A percentile compares a stretch with the other conserved stretches of the same genome.
These are phyloP conservation scores for Bassia scoparia DNA, from an alignment of 148 eudicot genomes.

Conservation along the genomic window DNA sequence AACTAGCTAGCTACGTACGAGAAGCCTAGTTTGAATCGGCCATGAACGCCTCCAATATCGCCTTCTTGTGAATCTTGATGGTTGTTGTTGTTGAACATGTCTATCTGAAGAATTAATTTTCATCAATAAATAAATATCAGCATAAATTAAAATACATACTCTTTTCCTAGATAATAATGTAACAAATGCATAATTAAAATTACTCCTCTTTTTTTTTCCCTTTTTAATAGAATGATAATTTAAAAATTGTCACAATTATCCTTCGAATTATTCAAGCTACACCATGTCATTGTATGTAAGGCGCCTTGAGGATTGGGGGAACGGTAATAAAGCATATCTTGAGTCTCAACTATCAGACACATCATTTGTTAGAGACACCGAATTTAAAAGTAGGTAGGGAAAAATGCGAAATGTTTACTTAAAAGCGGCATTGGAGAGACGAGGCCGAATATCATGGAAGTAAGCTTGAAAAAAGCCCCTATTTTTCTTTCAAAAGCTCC, in stretches of 20 bases:
- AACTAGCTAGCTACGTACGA: neutral
- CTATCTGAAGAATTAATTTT: conserved; percentile 34
- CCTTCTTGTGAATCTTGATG: conserved; percentile 37
- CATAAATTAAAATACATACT: too few species aligned
- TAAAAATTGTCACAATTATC: too few species aligned
- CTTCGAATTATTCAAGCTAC: too few species aligned
- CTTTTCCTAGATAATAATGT: too few species aligned
- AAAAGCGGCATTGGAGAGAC: conserved; percentile 36
- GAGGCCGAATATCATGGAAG: conserved; percentile 43
- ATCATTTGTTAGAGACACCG: neutral
- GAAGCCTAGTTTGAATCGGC: neutral
- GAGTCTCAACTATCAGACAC: too few species aligned
- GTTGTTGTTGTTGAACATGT: conserved; percentile 17
- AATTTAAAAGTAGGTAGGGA: neutral
- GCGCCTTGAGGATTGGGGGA: too few species aligned
- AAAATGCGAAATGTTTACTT: conserved; percentile 29
- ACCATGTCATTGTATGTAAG: too few species aligned
- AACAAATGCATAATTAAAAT: too few species aligned
- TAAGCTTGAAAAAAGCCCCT: conserved; percentile 55
- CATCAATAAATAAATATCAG: too few species aligned
- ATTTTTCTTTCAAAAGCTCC: conserved; percentile 63
- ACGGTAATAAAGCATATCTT: too few species aligned
- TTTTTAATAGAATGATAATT: too few species aligned
- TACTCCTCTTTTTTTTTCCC: too few species aligned
- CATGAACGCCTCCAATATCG: conserved; percentile 29